Base-by-base conservation (phyloP, 495 filamentous ascomycete genomes). In the Talaromyces stipitatus region DNA sequence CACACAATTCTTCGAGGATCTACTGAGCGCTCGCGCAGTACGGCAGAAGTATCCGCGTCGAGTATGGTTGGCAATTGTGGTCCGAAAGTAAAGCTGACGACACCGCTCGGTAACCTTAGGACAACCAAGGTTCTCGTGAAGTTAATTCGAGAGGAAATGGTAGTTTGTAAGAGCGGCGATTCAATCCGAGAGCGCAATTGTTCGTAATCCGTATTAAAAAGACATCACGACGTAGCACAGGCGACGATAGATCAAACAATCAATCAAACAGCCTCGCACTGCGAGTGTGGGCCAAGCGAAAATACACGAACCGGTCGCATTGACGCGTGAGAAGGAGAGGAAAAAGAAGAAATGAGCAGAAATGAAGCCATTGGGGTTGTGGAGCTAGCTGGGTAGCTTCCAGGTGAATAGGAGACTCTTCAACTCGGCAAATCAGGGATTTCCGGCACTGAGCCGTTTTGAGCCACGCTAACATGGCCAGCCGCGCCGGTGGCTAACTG, bases 291-390 rank as follows among this genome's bases (percentile, higher is more conserved):
- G 38, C 23, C 18, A 46, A 10, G 24, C 12, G 12, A 51, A 4
- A 51, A 28, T 3, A 30, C 24, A 51, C 45, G 45, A 51, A 20
- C 48, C 48, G 48, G 48, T 51, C 48, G 48, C 27, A 30, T 51
- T 23, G 48, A 30, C 48, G 48, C 24, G 48, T 28, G 58, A 56
- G 58, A 67, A 63, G 36, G 65, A 68, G 33, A 60, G 23, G 50
- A 63, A 62, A 27, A 30, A 51, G 27, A 51, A 18, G 27, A 51
- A 30, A 22, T 1, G 24, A 30, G 12, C 6, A 30, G 48, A 27
- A 12, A 30, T 16, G 24, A 51, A 30, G 27, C 22, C 48, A 27
- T 51, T 24, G 24, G 16, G 20, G 20, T 48, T 14, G 45, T 48
- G 45, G 45, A 48, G 45, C 45, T 48, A 48, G 22, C 45, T 48